Conservation (phyloP, 805 yeast genomes). For the Ogataea populi-albae region DNA sequence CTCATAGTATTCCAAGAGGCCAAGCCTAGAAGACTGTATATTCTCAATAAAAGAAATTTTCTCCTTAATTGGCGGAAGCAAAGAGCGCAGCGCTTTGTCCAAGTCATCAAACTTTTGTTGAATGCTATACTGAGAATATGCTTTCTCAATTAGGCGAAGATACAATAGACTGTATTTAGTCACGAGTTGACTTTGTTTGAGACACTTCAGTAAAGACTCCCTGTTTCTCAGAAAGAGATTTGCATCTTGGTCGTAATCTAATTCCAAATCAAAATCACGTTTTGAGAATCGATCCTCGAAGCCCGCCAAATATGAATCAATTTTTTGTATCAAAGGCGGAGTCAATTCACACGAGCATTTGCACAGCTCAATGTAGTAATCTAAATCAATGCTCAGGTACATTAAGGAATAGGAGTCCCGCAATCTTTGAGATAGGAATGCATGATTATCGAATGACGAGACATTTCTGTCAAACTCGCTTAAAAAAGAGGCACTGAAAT, state of each 20-base stretch:
- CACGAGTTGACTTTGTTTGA: not conserved
- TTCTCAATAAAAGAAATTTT: not conserved
- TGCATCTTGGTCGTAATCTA: slow-evolving; percentile 3
- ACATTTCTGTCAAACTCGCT: not conserved
- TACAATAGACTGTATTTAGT: slow-evolving; percentile 3
- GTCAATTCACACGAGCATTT: slow-evolving; percentile 8
- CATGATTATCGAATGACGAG: slow-evolving; percentile 10
- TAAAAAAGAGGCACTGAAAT: slow-evolving; percentile 6
- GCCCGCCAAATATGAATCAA: slow-evolving; percentile 3
- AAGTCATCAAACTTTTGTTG: slow-evolving; percentile 1
- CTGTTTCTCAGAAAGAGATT: slow-evolving; percentile 8
- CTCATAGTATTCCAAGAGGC: slow-evolving; percentile 3
- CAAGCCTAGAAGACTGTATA: slow-evolving; percentile 4
- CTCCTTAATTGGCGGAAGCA: not conserved
- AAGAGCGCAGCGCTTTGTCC: not conserved
- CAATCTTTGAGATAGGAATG: slow-evolving; percentile 5
- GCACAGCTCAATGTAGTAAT: slow-evolving; percentile 5
- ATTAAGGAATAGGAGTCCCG: slow-evolving; percentile 8
- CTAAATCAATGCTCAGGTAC: slow-evolving; percentile 1
- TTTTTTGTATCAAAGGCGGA: not conserved
- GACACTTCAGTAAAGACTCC: slow-evolving; percentile 1
- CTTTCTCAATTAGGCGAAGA: slow-evolving; percentile 4
- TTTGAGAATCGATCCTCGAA: slow-evolving; percentile 7
- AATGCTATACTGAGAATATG: slow-evolving; percentile 5
- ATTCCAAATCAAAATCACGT: slow-evolving; percentile 2